Conservation (phyloP, 2,329 filamentous ascomycete species). For the Monosporascus sp. region DNA sequence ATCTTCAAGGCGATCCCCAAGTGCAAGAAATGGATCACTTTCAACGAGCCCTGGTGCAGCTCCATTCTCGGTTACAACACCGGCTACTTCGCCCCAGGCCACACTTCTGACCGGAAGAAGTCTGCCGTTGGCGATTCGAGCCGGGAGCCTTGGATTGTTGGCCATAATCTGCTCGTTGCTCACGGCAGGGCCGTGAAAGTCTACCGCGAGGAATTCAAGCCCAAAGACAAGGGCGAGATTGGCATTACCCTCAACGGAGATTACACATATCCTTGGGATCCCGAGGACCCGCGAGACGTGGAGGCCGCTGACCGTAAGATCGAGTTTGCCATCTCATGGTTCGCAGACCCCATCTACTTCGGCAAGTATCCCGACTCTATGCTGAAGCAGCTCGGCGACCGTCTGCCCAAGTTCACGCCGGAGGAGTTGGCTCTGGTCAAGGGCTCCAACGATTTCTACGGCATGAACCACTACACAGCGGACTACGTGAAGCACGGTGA, state of each 20-base stretch:
- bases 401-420: conserved; percentile 67
- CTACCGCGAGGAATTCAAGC: conserved; percentile 78
- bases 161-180: conserved; percentile 74
- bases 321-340: conserved; percentile 85
- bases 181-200: conserved; percentile 77
- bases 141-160: conserved; percentile 76
- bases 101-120: conserved; percentile 68
- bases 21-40: conserved; percentile 85
- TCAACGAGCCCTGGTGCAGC: conserved; percentile 87
- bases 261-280: conserved; percentile 77
- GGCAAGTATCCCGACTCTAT: conserved; percentile 81
- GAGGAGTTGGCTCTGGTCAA: conserved; percentile 70
- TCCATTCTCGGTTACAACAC: conserved; percentile 74
- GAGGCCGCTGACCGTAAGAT: conserved; percentile 76
- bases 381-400: conserved; percentile 72
- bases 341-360: conserved; percentile 81
- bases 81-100: conserved; percentile 77
- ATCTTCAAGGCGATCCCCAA: conserved; percentile 70
- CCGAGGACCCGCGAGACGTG: conserved; percentile 66
- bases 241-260: conserved; percentile 87
- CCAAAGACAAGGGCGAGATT: conserved; percentile 67
- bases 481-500: conserved; percentile 77
- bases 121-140: conserved; percentile 66
- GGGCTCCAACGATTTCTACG: conserved; percentile 90
- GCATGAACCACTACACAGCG: conserved; percentile 90